Evolutionary conservation across 192 early-diverging fungal species (phyloP).

Genomic region (Backusella australiensis): DNA sequence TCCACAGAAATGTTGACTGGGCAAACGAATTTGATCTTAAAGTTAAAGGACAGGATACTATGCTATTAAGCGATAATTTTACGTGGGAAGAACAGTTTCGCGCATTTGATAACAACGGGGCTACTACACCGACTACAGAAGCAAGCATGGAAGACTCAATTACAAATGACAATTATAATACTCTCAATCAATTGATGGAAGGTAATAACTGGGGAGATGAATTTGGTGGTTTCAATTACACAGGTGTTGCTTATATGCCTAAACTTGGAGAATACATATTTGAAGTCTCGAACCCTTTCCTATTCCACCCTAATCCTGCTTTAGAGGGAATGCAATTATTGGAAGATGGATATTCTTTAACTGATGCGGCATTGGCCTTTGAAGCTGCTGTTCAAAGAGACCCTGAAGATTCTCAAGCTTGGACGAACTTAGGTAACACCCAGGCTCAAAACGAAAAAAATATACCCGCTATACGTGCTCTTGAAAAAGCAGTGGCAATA

Average conservation of each 20-base stretch:
- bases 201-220: slow-evolving; percentile 46
- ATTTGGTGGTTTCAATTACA: slow-evolving; percentile 41
- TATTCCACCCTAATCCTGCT: slow-evolving; percentile 55
- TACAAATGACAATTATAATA: slow-evolving; percentile 32
- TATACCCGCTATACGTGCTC: slow-evolving; percentile 84
- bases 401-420: slow-evolving; percentile 73
- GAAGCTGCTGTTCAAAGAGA: slow-evolving; percentile 86
- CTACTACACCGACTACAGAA: slow-evolving; percentile 11
- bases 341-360: slow-evolving; percentile 57
- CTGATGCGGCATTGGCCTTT: slow-evolving; percentile 85
- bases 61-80: slow-evolving; percentile 32
- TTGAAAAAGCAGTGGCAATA: slow-evolving; percentile 75
- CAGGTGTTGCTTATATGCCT: slow-evolving; percentile 41
- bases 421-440: slow-evolving; percentile 85
- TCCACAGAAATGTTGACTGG: slow-evolving; percentile 69
- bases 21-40: slow-evolving; percentile 63
- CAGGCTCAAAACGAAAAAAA: slow-evolving; percentile 99
- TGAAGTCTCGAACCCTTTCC: slow-evolving; percentile 73
- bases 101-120: slow-evolving; percentile 29
- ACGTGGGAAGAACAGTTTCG: slow-evolving; percentile 61
- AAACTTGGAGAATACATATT: slow-evolving; percentile 80
- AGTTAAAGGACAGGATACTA: slow-evolving; percentile 43
- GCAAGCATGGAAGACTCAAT: slow-evolving; percentile 41
- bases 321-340: slow-evolving; percentile 52
- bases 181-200: not conserved